A percentile compares a stretch with the other conserved stretches of the same genome.
These are phyloP conservation scores for Metarhizium sp. DNA, from an alignment of 2,329 filamentous ascomycete species.

Conservation along the genomic window DNA sequence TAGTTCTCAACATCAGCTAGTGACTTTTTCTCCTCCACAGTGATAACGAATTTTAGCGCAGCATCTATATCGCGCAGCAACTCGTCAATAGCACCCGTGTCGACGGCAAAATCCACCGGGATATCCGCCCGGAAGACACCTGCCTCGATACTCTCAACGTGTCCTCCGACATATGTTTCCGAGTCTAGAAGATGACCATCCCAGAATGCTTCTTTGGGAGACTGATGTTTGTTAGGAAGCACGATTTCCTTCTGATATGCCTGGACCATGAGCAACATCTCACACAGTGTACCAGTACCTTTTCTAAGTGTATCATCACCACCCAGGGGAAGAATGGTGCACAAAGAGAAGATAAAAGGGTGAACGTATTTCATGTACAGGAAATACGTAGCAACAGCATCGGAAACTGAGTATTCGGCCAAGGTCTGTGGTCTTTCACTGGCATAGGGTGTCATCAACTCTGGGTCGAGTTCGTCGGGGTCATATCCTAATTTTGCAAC, in stretches of 20 bases:
- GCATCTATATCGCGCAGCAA: constrained; percentile 77
- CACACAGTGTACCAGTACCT: constrained; percentile 95
- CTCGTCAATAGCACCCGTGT: constrained; percentile 81
- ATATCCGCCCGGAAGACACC: constrained; percentile 96
- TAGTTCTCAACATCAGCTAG: constrained; percentile 74
- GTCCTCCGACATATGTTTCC: constrained; percentile 95
- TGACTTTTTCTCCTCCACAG: constrained; percentile 74
- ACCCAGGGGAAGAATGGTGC: constrained; percentile 87
- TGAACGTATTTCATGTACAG: constrained; percentile 99
- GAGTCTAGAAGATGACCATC: constrained; percentile 93
- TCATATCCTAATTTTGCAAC: constrained; percentile 98
- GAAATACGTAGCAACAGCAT: constrained; percentile 97
- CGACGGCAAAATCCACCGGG: constrained; percentile 87
- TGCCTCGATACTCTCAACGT: constrained; percentile 98
- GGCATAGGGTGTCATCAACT: constrained; percentile 92
- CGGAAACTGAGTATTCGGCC: constrained; percentile 96
- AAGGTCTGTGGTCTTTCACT: constrained; percentile 85
- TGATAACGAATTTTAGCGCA: constrained; percentile 79
- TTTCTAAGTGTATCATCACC: constrained; percentile 91
- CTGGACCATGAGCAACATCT: constrained; percentile 99
- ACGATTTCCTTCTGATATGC: constrained; percentile 89
- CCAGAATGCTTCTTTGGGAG: constrained; percentile 88
- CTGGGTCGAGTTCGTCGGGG: constrained; percentile 92
- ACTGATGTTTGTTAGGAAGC: constrained; percentile 89
- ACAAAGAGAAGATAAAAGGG: constrained; percentile 97